Evolutionary conservation across 495 filamentous ascomycete genomes (phyloP).

Genomic region (Astrothelium subdiscretum): DNA sequence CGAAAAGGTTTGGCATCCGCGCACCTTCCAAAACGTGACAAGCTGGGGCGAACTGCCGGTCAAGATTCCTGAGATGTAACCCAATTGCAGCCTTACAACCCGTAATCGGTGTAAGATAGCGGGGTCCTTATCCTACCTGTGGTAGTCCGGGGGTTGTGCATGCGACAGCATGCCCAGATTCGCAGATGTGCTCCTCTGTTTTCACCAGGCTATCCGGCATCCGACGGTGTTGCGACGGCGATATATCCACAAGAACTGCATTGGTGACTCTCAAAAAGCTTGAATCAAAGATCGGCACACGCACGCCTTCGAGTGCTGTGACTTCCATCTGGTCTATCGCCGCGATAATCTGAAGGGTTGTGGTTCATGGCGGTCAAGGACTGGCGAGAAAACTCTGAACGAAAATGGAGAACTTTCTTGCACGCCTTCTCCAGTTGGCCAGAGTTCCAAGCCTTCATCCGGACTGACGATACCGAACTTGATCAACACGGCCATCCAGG

Average conservation of each 20-base stretch:
- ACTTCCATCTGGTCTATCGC: background rate
- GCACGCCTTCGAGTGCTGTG: too few relatives aligned
- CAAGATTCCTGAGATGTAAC: background rate
- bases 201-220: too few relatives aligned
- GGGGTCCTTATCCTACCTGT: too few relatives aligned
- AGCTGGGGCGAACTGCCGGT: background rate
- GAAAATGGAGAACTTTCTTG: conserved; percentile 3
- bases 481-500: conserved; percentile 19
- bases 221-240: too few relatives aligned
- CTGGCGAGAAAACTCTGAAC: background rate
- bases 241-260: too few relatives aligned
- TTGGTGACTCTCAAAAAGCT: too few relatives aligned
- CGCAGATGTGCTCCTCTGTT: too few relatives aligned
- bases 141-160: too few relatives aligned
- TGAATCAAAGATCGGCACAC: too few relatives aligned
- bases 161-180: too few relatives aligned
- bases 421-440: conserved; percentile 17
- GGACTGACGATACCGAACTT: conserved; percentile 19
- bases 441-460: conserved; percentile 18
- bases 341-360: background rate
- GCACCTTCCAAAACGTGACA: background rate
- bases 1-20: background rate
- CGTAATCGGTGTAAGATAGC: background rate
- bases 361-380: background rate
- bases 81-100: background rate